Evolutionary conservation across 257 asterid genomes (phyloP), one percentile per base, ranked within the genome.

Genomic region (Paraleonurus japonicus): DNA sequence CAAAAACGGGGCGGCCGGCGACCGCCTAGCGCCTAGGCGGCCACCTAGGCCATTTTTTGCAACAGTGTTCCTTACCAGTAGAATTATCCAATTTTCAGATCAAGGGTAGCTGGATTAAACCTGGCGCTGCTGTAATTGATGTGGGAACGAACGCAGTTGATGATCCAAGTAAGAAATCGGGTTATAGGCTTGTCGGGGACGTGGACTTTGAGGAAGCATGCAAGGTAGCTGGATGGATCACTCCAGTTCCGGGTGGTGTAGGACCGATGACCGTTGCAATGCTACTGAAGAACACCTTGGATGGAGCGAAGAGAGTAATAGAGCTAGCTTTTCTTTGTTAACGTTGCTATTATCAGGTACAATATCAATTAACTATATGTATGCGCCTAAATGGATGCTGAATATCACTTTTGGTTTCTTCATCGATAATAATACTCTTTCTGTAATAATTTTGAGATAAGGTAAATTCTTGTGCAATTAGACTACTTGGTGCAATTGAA

Each of bases 181-280:
- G 99, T 41, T 94, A 94, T 39, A 83, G 96, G 81, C 95, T 94
- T 1, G 99, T 94, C 17, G 99, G 99, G 71, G 99, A 94, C 63
- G 96, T 92, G 61, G 93, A 91, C 76, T 94, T 75, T 68, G 74
- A 88, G 0, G 96, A 89, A 85, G 99, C 95, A 27, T 81, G 93
- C 67, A 81, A 83, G 63, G 89, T 87, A 17, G 98, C 99, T 13
- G 96, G 96, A 66, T 92, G 87, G 67, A 81, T 94, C 65, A 94
- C 98, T 70, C 99, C 98, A 1, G 99, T 94, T 80, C 96, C 99
- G 0, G 99, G 98, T 57, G 98, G 98, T 2, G 98, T 91, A 24
- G 99, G 99, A 69, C 99, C 99, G 3, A 85, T 91, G 96, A 94
- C 96, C 9, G 96, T 94, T 60, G 97, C 99, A 41, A 89, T 94